These are phyloP conservation scores for Linum tenue DNA, from an alignment of 345 rosid genomes.

Conservation along the genomic window DNA sequence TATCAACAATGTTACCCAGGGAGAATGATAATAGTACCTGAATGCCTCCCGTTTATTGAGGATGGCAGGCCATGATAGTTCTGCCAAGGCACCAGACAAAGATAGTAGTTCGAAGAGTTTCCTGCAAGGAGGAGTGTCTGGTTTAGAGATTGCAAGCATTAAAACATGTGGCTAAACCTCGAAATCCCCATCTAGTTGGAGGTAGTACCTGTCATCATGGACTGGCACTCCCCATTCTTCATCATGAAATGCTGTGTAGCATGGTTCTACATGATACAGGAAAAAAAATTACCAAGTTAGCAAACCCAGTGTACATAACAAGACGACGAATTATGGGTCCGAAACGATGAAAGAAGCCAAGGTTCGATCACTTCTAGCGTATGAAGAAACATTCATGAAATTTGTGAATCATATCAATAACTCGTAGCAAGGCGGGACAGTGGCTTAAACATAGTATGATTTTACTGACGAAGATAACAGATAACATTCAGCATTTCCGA, in stretches of 20 bases:
- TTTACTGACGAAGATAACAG: too few species aligned
- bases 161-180: slow-evolving; percentile 7
- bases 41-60: slow-evolving; percentile 54
- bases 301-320: too few species aligned
- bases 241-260: slow-evolving; percentile 67
- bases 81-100: slow-evolving; percentile 49
- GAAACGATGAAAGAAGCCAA: too few species aligned
- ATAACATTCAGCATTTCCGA: too few species aligned
- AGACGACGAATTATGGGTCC: too few species aligned
- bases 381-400: too few species aligned
- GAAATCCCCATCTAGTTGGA: not conserved
- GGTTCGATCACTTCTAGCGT: too few species aligned
- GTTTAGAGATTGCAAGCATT: slow-evolving; percentile 7
- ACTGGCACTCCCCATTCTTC: slow-evolving; percentile 91
- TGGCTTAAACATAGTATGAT: too few species aligned
- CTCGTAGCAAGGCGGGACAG: too few species aligned
- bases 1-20: not conserved
- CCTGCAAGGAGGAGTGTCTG: slow-evolving; percentile 31
- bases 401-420: too few species aligned
- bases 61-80: slow-evolving; percentile 62
- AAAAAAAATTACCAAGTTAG: not conserved
- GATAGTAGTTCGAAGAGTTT: slow-evolving; percentile 66
- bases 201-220: slow-evolving; percentile 60
- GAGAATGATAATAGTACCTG: slow-evolving; percentile 30
- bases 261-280: slow-evolving; percentile 43